phyloP scores from a whole-genome alignment of 306 rosid genomes.

The Quercus parvula region DNA sequence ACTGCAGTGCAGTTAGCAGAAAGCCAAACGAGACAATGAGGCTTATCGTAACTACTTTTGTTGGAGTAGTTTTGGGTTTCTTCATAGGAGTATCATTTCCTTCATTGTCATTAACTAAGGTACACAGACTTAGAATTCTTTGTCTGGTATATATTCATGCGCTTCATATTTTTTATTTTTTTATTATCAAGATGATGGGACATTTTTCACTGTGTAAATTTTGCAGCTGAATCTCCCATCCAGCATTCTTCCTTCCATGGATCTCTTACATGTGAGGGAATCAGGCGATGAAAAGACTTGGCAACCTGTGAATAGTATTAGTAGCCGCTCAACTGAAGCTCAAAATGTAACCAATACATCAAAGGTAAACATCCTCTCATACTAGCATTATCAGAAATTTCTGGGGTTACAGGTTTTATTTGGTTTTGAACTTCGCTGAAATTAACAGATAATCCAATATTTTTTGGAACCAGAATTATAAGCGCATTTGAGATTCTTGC shows the following conservation, averaged over 20 bases:
- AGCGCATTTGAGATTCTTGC: constrained; percentile 14
- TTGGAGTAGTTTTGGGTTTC: constrained; percentile 85
- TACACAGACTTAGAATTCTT: constrained; percentile 19
- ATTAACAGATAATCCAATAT: not conserved
- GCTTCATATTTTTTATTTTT: constrained; percentile 6
- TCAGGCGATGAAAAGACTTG: constrained; percentile 30
- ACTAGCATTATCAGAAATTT: constrained; percentile 4
- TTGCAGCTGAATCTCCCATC: constrained; percentile 81
- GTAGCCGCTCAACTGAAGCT: constrained; percentile 35
- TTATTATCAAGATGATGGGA: constrained; percentile 19
- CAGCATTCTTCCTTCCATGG: constrained; percentile 58
- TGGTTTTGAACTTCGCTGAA: not conserved
- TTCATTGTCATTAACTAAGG: constrained; percentile 76
- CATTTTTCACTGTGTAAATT: constrained; percentile 13
- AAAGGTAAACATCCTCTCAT: constrained; percentile 45
- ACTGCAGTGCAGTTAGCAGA: constrained; percentile 60
- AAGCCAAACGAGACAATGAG: constrained; percentile 87
- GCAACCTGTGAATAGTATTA: constrained; percentile 36
- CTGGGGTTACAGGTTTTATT: not conserved
- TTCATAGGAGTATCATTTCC: constrained; percentile 89
- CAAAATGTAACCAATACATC: constrained; percentile 52
- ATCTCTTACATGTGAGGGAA: constrained; percentile 42
- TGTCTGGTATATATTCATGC: constrained; percentile 11
- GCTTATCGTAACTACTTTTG: constrained; percentile 72
- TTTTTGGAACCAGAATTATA: constrained; percentile 15